Evolutionary conservation across 306 rosid species (phyloP).

Genomic region (Vigna mungo): DNA sequence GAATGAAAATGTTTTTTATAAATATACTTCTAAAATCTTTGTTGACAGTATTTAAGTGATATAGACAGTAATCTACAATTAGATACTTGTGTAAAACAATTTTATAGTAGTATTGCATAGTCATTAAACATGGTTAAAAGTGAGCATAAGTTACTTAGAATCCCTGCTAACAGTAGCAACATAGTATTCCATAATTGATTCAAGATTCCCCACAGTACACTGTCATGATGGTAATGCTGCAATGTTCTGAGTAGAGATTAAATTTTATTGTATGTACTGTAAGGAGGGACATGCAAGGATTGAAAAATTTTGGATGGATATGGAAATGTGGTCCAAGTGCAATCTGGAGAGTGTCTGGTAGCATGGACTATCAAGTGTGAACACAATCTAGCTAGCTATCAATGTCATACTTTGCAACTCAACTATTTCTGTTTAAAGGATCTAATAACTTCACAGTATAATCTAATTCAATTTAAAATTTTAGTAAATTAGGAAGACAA

Average conservation of each 20-base stretch:
- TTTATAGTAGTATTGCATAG: too few relatives aligned
- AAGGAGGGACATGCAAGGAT: constrained; percentile 2
- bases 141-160: not conserved
- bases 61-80: too few relatives aligned
- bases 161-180: not conserved
- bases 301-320: constrained; percentile 15
- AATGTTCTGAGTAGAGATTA: not conserved
- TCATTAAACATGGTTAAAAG: too few relatives aligned
- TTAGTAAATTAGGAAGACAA: too few relatives aligned
- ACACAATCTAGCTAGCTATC: constrained; percentile 4
- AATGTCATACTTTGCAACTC: constrained; percentile 8
- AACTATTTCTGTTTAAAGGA: too few relatives aligned
- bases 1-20: too few relatives aligned
- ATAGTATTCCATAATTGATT: not conserved
- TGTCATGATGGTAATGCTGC: not conserved
- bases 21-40: too few relatives aligned
- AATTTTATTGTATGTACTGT: not conserved
- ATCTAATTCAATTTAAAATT: too few relatives aligned
- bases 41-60: too few relatives aligned
- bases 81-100: too few relatives aligned
- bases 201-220: constrained; percentile 1
- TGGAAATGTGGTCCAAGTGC: constrained; percentile 28
- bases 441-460: too few relatives aligned
- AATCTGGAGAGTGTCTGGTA: constrained; percentile 4
- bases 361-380: constrained; percentile 24